Evolutionary conservation across 1,284 basidiomycete genomes (phyloP).

Genomic region (Ganoderma lucidum): DNA sequence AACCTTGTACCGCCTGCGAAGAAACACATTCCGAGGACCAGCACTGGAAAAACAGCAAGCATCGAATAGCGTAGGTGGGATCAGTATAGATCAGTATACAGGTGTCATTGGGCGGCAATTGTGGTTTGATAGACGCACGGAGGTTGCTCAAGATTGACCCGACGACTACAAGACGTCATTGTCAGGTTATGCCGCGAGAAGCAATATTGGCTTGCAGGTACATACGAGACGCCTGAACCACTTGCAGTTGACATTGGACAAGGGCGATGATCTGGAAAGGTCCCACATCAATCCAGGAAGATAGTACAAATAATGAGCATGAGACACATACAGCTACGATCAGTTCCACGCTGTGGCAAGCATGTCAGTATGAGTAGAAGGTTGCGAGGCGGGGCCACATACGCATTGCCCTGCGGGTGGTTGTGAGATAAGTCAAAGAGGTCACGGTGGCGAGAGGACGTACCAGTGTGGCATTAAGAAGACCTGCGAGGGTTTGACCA

Average conservation of each 20-base stretch:
- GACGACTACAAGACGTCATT: slow-evolving; percentile 56
- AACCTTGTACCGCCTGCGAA: slow-evolving; percentile 75
- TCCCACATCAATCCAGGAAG: slow-evolving; percentile 6
- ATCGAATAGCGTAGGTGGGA: slow-evolving; percentile 16
- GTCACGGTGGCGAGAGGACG: slow-evolving; percentile 34
- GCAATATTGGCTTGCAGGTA: slow-evolving; percentile 10
- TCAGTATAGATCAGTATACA: slow-evolving; percentile 16
- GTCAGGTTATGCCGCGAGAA: slow-evolving; percentile 13
- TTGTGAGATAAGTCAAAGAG: slow-evolving; percentile 3
- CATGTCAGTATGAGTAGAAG: slow-evolving; percentile 2
- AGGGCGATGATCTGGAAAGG: slow-evolving; percentile 78
- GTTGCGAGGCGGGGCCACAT: slow-evolving; percentile 23
- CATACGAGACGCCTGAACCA: slow-evolving; percentile 87
- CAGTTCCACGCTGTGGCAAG: slow-evolving; percentile 69
- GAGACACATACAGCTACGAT: slow-evolving; percentile 72
- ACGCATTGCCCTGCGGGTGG: slow-evolving; percentile 75
- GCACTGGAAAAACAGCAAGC: slow-evolving; percentile 50
- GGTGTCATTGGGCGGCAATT: background rate
- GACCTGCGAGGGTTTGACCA: slow-evolving; percentile 86
- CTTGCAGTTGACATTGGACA: slow-evolving; percentile 78
- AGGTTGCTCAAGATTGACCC: slow-evolving; percentile 87
- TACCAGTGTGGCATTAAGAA: slow-evolving; percentile 88
- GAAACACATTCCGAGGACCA: slow-evolving; percentile 87
- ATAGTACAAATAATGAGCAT: slow-evolving; percentile 16
- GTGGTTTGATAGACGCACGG: slow-evolving; percentile 47